Conservation (phyloP, 768 basidiomycete species). For the Lenzites betulinus region DNA sequence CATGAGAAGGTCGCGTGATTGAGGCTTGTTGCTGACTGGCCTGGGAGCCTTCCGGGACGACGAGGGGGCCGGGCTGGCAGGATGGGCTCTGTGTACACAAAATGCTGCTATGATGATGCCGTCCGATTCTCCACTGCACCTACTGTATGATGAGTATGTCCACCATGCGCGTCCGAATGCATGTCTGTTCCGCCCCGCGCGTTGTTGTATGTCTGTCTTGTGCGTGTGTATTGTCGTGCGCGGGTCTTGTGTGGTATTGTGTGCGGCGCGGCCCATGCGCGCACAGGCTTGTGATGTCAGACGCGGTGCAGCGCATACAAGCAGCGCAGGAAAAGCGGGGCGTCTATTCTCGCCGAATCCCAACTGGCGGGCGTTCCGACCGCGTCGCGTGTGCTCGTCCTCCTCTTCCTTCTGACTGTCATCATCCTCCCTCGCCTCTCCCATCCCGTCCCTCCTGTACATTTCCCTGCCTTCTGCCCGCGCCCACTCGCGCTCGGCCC, state of each 20-base stretch:
- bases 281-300: not conserved
- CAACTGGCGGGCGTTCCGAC: not conserved
- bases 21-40: constrained; percentile 2
- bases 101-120: constrained; percentile 26
- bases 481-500: constrained; percentile 12
- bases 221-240: not conserved
- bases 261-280: too few species aligned
- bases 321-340: not conserved
- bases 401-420: constrained; percentile 11
- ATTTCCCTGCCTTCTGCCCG: constrained; percentile 9
- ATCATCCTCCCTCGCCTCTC: constrained; percentile 3
- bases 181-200: constrained; percentile 20
- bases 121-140: constrained; percentile 6
- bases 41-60: constrained; percentile 16
- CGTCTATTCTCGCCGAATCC: not conserved
- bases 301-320: too few species aligned
- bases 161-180: constrained; percentile 28
- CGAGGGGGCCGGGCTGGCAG: constrained; percentile 15
- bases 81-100: constrained; percentile 23
- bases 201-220: not conserved
- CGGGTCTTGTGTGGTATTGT: not conserved
- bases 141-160: constrained; percentile 34
- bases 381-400: constrained; percentile 12
- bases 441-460: not conserved
- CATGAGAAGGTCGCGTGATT: constrained; percentile 30